A percentile compares a stretch with the other conserved stretches of the same genome.
phyloP scores from a whole-genome alignment of 345 rosid species.

The Diplotaxis tenuifolia region DNA sequence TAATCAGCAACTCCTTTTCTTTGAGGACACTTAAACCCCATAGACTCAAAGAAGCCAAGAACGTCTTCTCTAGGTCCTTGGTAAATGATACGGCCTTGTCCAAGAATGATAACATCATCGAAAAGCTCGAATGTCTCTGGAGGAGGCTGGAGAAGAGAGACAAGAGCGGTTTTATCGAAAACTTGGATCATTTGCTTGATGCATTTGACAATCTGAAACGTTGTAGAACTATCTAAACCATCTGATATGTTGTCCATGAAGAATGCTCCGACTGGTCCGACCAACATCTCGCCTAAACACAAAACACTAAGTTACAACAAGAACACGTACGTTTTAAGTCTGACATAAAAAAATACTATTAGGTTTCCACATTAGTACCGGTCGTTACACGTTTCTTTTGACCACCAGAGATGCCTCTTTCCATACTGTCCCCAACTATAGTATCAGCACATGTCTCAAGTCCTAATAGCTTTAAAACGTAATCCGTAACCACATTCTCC shows the following conservation, averaged over 20 bases:
- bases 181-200: constrained; percentile 56
- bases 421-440: constrained; percentile 57
- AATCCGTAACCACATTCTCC: constrained; percentile 55
- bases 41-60: constrained; percentile 51
- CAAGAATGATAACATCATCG: constrained; percentile 66
- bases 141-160: constrained; percentile 85
- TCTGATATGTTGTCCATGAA: constrained; percentile 84
- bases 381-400: constrained; percentile 71
- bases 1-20: constrained; percentile 80
- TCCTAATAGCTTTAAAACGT: constrained; percentile 62
- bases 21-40: constrained; percentile 75
- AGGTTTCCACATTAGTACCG: constrained; percentile 36
- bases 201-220: constrained; percentile 60
- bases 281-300: constrained; percentile 65
- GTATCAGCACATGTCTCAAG: constrained; percentile 67
- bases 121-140: constrained; percentile 75
- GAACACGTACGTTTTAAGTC: not conserved
- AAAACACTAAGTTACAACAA: not conserved
- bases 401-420: constrained; percentile 71
- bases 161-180: constrained; percentile 55
- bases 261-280: constrained; percentile 62
- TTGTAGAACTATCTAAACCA: constrained; percentile 80
- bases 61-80: constrained; percentile 66
- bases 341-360: not conserved
- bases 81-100: constrained; percentile 65